Conservation (phyloP, 306 rosid species). For the Prunus davidiana region DNA sequence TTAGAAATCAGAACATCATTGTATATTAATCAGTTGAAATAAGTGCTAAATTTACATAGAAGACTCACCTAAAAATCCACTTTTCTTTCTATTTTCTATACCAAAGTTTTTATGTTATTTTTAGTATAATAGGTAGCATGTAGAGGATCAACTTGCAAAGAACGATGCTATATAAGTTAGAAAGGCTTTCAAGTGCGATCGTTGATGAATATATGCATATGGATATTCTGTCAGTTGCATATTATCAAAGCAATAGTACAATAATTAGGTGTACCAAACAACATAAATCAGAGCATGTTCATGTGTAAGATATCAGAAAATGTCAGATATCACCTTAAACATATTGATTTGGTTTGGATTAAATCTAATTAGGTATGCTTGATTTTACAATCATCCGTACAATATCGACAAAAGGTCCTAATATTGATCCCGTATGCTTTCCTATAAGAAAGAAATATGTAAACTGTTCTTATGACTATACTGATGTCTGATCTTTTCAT, state of each 20-base stretch:
- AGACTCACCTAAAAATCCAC: not conserved
- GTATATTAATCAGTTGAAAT: conserved; percentile 9
- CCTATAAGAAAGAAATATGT: not conserved
- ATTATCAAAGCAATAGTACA: not conserved
- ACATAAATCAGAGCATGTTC: not conserved
- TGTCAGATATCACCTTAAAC: not conserved
- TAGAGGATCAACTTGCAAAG: not conserved
- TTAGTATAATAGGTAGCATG: no score
- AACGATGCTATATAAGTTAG: not conserved
- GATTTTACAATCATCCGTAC: not conserved
- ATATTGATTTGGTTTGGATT: not conserved
- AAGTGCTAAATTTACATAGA: not conserved
- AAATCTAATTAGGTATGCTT: not conserved
- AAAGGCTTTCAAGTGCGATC: not conserved
- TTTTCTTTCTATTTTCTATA: not conserved
- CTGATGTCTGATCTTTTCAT: not conserved
- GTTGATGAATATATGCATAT: not conserved
- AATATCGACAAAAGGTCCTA: not conserved
- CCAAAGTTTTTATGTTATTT: not conserved
- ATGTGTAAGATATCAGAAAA: not conserved
- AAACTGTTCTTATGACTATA: not conserved
- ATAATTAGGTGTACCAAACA: not conserved
- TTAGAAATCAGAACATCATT: conserved; percentile 21
- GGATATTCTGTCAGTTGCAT: not conserved
- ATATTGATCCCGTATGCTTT: not conserved